These are phyloP conservation scores for Tolypocladium ophioglossoides DNA, from an alignment of 2,329 filamentous ascomycete species.

Conservation along the genomic window DNA sequence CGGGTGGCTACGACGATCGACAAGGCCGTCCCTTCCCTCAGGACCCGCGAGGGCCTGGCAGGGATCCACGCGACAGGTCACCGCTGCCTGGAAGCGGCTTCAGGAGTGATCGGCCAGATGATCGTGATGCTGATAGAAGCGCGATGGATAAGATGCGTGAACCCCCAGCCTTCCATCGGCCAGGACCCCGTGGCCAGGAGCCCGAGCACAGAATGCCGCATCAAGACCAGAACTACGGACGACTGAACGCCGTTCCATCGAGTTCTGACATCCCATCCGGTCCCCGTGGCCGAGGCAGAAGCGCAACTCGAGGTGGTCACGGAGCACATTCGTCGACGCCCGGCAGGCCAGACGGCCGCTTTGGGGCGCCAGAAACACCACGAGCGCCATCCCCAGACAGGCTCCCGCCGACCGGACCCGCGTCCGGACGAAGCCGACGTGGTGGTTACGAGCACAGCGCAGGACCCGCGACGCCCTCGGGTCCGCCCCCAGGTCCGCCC, in stretches of 20 bases:
- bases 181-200: conserved; percentile 28
- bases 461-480: conserved; percentile 18
- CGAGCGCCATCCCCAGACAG: conserved; percentile 37
- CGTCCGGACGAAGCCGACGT: conserved; percentile 36
- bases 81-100: conserved; percentile 15
- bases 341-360: conserved; percentile 31
- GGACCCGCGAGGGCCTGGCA: conserved; percentile 19
- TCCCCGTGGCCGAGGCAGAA: conserved; percentile 40
- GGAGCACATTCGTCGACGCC: conserved; percentile 24
- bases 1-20: conserved; percentile 35
- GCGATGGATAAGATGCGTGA: conserved; percentile 30
- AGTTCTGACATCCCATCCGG: conserved; percentile 42
- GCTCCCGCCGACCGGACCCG: conserved; percentile 41
- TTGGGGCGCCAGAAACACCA: conserved; percentile 26
- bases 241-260: conserved; percentile 42
- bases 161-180: conserved; percentile 23
- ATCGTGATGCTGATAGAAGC: conserved; percentile 25
- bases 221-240: conserved; percentile 53
- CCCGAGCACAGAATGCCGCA: conserved; percentile 38
- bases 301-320: conserved; percentile 25
- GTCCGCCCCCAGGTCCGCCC: conserved; percentile 13
- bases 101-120: conserved; percentile 24
- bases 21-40: conserved; percentile 28
- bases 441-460: conserved; percentile 28
- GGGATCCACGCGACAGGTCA: conserved; percentile 22